Percentiles rank a stretch among this genome's conserved stretches.
These are phyloP conservation scores for Xanthoceras sorbifolium DNA, from an alignment of 345 rosid species.

Conservation along the genomic window DNA sequence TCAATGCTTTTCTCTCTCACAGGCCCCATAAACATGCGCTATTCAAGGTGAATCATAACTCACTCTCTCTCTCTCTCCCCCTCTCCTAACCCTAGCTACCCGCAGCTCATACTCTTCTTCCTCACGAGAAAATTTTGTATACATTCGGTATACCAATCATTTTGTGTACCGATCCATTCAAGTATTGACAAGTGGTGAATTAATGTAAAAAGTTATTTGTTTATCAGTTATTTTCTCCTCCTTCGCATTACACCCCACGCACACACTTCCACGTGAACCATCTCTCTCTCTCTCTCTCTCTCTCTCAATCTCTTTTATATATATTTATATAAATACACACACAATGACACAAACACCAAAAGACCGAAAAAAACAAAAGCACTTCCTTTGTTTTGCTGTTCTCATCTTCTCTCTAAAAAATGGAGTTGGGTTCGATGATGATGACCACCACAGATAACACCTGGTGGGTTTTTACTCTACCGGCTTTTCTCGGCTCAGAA, in stretches of 20 bases:
- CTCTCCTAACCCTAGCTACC: too few species aligned
- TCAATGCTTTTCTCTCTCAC: not conserved
- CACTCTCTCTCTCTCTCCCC: not conserved
- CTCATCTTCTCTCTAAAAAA: too few species aligned
- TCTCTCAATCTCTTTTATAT: not conserved
- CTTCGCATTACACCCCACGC: not conserved
- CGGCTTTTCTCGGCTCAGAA: slow-evolving; percentile 50
- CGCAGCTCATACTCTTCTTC: too few species aligned
- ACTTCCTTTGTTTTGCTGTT: not conserved
- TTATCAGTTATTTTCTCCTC: too few species aligned
- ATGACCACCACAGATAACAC: slow-evolving; percentile 46
- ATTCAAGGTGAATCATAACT: not conserved
- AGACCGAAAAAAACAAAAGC: too few species aligned
- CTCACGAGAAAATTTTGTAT: too few species aligned
- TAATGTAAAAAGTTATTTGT: too few species aligned
- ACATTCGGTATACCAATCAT: too few species aligned
- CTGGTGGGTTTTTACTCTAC: slow-evolving; percentile 68
- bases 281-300: too few species aligned
- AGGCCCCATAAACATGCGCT: not conserved
- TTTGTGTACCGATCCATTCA: too few species aligned
- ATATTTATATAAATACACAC: not conserved
- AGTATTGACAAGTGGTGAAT: too few species aligned
- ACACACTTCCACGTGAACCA: not conserved
- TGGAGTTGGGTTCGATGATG: slow-evolving; percentile 23
- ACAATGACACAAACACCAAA: slow-evolving; percentile 23